These are phyloP conservation scores for Clarireedia monteithiana DNA, from an alignment of 2,329 filamentous ascomycete genomes.

Conservation along the genomic window DNA sequence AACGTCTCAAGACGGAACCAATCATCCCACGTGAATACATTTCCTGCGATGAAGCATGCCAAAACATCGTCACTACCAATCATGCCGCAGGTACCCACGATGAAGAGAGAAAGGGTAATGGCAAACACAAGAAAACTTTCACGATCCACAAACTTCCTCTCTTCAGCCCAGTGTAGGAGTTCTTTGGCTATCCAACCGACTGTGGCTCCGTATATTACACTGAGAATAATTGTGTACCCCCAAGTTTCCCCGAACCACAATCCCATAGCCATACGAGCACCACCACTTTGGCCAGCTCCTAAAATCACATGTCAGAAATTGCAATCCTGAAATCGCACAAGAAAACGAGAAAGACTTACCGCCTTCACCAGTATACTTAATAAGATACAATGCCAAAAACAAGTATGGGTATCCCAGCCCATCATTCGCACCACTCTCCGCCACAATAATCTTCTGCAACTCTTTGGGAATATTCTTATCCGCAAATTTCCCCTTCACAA, in stretches of 20 bases:
- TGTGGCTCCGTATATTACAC: constrained; percentile 65
- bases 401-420: constrained; percentile 80
- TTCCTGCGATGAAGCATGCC: constrained; percentile 87
- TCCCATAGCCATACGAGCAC: constrained; percentile 58
- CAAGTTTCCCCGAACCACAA: constrained; percentile 82
- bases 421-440: constrained; percentile 81
- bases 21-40: constrained; percentile 86
- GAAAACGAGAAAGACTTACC: constrained; percentile 36
- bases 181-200: constrained; percentile 79
- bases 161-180: constrained; percentile 75
- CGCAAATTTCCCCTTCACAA: constrained; percentile 89
- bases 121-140: constrained; percentile 45
- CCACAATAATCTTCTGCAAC: constrained; percentile 72
- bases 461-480: constrained; percentile 80
- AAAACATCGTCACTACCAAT: constrained; percentile 84
- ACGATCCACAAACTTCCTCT: constrained; percentile 55
- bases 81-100: constrained; percentile 85
- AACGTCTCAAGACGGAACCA: constrained; percentile 86
- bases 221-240: constrained; percentile 75
- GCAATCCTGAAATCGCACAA: not conserved
- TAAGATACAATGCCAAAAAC: constrained; percentile 75
- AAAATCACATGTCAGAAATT: not conserved
- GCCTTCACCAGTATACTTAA: constrained; percentile 57
- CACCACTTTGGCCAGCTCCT: constrained; percentile 41
- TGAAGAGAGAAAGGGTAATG: constrained; percentile 77